Evolutionary conservation across 768 basidiomycete species (phyloP).

Genomic region (Termitomyces sp.): DNA sequence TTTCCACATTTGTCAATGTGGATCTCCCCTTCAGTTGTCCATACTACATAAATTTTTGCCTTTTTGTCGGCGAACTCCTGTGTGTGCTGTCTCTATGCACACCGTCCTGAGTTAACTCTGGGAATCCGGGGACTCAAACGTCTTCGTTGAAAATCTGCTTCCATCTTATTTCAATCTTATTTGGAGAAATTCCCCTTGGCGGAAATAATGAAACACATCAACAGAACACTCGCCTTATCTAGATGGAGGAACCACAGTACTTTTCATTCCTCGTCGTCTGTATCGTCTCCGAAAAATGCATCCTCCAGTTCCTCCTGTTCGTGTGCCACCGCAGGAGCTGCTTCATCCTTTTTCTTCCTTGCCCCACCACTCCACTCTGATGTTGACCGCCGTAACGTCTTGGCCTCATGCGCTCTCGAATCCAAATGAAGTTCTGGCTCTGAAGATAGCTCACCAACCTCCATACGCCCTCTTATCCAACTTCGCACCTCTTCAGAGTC

Average conservation of each 20-base stretch:
- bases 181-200: neutral
- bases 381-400: neutral
- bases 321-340: neutral
- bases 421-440: constrained; percentile 55
- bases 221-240: neutral
- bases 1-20: too few relatives aligned
- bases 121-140: too few relatives aligned
- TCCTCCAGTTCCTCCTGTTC: constrained; percentile 24
- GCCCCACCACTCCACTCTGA: constrained; percentile 4
- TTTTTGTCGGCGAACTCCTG: too few relatives aligned
- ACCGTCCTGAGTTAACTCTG: too few relatives aligned
- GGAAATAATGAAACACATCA: neutral
- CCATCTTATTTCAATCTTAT: neutral
- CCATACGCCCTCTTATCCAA: constrained; percentile 61
- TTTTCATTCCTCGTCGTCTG: constrained; percentile 16
- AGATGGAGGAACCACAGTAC: neutral
- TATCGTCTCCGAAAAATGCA: constrained; percentile 40
- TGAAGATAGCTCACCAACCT: constrained; percentile 47
- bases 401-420: constrained; percentile 13
- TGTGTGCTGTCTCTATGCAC: too few relatives aligned
- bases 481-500: constrained; percentile 56
- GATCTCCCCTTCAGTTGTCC: too few relatives aligned
- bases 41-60: too few relatives aligned
- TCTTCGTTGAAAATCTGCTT: neutral
- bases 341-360: constrained; percentile 2